Conservation (phyloP, 1,139 yeast genomes). For the Saccharomycopsis hybrid region DNA sequence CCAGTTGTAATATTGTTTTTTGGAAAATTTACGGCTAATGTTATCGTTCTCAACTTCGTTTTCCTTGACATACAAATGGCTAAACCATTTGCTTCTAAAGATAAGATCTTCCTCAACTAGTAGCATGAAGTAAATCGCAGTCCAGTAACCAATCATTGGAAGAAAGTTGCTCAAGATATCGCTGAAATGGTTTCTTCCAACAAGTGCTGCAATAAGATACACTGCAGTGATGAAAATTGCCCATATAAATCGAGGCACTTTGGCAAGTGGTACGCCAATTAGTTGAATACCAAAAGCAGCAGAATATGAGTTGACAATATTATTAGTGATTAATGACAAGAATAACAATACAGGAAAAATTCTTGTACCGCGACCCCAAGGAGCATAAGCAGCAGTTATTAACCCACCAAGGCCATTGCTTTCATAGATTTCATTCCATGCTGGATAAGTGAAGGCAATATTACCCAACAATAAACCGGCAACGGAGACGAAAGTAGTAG, state of each 20-base stretch:
- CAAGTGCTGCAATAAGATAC: conserved; percentile 63
- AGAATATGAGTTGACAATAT: conserved; percentile 75
- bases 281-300: conserved; percentile 78
- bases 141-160: conserved; percentile 95
- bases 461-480: conserved; percentile 68
- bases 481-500: conserved; percentile 73
- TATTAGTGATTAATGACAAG: conserved; percentile 72
- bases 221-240: conserved; percentile 59
- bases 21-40: conserved; percentile 21
- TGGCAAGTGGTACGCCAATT: conserved; percentile 53
- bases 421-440: conserved; percentile 56
- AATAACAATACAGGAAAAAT: conserved; percentile 63
- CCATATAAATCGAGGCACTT: conserved; percentile 76
- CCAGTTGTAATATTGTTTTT: conserved; percentile 51
- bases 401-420: conserved; percentile 74
- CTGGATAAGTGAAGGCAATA: conserved; percentile 50
- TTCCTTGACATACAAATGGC: conserved; percentile 47
- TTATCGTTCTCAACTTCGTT: conserved; percentile 23
- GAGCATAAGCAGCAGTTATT: conserved; percentile 57
- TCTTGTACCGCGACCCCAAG: conserved; percentile 78
- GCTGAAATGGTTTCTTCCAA: conserved; percentile 71
- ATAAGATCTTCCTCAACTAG: conserved; percentile 69
- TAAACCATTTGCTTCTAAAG: conserved; percentile 51
- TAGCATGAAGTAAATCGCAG: conserved; percentile 70
- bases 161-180: conserved; percentile 77